phyloP scores from a whole-genome alignment of 768 basidiomycete genomes.

The Tricholoma furcatifolium region DNA sequence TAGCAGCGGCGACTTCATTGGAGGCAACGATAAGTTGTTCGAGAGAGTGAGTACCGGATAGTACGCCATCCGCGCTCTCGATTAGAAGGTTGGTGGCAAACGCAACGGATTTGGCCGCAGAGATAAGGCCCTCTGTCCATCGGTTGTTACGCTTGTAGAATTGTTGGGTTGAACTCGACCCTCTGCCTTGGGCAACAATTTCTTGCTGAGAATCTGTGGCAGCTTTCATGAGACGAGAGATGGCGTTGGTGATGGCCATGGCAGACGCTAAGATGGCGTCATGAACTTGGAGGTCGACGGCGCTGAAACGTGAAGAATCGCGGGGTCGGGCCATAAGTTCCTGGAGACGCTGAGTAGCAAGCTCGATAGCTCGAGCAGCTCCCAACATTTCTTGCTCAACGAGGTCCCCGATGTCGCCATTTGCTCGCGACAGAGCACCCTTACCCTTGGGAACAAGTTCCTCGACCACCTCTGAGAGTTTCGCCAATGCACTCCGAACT shows the following conservation, averaged over 20 bases:
- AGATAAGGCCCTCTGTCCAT: conserved; percentile 99
- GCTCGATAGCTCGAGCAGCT: conserved; percentile 91
- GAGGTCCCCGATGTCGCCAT: conserved; percentile 92
- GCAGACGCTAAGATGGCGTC: conserved; percentile 95
- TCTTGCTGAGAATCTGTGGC: conserved; percentile 98
- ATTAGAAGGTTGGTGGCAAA: conserved; percentile 95
- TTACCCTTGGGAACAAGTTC: conserved; percentile 83
- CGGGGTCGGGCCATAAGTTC: conserved; percentile 89
- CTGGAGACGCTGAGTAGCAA: conserved; percentile 86
- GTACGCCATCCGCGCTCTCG: conserved; percentile 96
- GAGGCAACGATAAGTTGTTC: conserved; percentile 99
- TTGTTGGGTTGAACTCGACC: conserved; percentile 88
- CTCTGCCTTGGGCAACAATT: conserved; percentile 94
- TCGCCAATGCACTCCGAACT: conserved; percentile 75
- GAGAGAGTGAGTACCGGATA: conserved; percentile 93
- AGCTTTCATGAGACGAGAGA: conserved; percentile 90
- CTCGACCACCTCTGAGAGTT: conserved; percentile 87
- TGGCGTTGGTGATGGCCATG: conserved; percentile 93
- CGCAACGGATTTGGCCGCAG: conserved; percentile 96
- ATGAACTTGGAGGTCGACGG: conserved; percentile 94
- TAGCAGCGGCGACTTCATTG: conserved; percentile 96
- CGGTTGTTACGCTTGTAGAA: conserved; percentile 99
- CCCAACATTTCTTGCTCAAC: conserved; percentile 96
- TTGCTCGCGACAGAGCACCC: conserved; percentile 68
- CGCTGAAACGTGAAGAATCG: conserved; percentile 83